Conservation (phyloP, 1,284 basidiomycete species). For the Golubevia sp. region DNA sequence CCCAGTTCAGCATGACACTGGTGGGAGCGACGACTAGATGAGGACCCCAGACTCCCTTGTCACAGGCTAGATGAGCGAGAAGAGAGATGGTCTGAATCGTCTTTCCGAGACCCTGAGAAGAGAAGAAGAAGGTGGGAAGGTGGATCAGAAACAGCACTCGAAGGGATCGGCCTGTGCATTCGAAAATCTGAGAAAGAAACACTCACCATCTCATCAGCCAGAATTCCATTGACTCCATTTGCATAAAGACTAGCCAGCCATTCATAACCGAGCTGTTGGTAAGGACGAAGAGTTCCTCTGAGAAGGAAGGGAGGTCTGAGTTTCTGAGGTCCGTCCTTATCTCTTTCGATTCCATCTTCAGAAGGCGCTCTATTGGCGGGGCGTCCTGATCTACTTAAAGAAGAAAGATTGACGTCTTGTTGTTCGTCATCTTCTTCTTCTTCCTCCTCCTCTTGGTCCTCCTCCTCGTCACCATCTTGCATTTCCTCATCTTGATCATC, state of each 20-base stretch:
- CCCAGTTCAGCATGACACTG: constrained; percentile 94
- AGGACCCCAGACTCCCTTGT: constrained; percentile 93
- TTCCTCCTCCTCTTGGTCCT: neutral
- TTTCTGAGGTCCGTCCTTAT: constrained; percentile 52
- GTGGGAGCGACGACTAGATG: constrained; percentile 95
- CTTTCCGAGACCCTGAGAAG: constrained; percentile 69
- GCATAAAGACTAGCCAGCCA: constrained; percentile 90
- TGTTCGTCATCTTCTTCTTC: constrained; percentile 8
- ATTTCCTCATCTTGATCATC: constrained; percentile 1
- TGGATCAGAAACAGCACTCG: constrained; percentile 55
- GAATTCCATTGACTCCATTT: constrained; percentile 87
- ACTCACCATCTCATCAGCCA: constrained; percentile 68
- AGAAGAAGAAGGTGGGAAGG: neutral
- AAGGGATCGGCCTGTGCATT: too few species aligned
- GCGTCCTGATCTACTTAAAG: neutral
- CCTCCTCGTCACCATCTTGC: neutral
- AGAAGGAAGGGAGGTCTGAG: constrained; percentile 79
- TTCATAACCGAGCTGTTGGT: constrained; percentile 90
- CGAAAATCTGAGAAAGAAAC: neutral
- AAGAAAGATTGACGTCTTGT: constrained; percentile 5
- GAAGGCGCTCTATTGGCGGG: constrained; percentile 9
- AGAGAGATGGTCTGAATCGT: constrained; percentile 95
- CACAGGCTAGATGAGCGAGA: constrained; percentile 89
- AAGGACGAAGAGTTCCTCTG: constrained; percentile 85
- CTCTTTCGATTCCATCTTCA: constrained; percentile 21